Evolutionary conservation across 2,329 filamentous ascomycete genomes (phyloP), one percentile per base, ranked within the genome.

Genomic region (Neofusicoccum sp.): DNA sequence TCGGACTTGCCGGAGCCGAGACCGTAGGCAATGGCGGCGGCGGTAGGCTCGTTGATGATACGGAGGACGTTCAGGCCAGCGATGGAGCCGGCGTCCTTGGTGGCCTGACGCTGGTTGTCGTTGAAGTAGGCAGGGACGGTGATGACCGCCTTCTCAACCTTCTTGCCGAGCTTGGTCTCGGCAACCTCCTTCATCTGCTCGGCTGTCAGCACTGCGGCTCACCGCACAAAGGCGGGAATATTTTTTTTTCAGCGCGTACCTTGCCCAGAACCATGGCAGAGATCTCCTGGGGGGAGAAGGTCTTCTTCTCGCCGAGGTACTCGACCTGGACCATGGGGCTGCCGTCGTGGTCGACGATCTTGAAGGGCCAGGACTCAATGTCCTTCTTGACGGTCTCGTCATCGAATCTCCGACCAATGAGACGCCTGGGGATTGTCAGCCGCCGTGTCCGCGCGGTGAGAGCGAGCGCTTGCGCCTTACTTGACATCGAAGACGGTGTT

Each of bases 401-500:
- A 76, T 95, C 92, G 80, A 91, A 97, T 78, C 93, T 89, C 78
- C 95, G 91, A 81, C 95, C 95, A 80, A 99, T 98, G 76, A 99
- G 87, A 84, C 95, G 95, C 90, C 93, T 97, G 63, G 14, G 34
- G 16, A 66, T 65, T 47, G 71, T 80, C 71, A 80, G 76, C 31
- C 3, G 16, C 29, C 29, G 31, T 8, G 45, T 7, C 5, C 14
- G n/a, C 22, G 22, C 29, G 54, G n/a, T 6, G n/a, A 8, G 14
- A 3, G 34, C 22, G 29, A 37, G 44, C 34, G 11, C 6, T 22
- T 16, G 34, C 34, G 61, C 44, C 54, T 83, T 81, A 95, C 93
- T 98, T 99, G 88, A 97, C 91, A 83, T 99, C 95, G 84, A 98
- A 99, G 83, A 99, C 87, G 74, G 95, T 99, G 87, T 98, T 98